Percentiles rank a stretch among this genome's conserved stretches.
Conservation (phyloP, 2,329 filamentous ascomycete genomes). For the Cladosporium cucumerinum region DNA sequence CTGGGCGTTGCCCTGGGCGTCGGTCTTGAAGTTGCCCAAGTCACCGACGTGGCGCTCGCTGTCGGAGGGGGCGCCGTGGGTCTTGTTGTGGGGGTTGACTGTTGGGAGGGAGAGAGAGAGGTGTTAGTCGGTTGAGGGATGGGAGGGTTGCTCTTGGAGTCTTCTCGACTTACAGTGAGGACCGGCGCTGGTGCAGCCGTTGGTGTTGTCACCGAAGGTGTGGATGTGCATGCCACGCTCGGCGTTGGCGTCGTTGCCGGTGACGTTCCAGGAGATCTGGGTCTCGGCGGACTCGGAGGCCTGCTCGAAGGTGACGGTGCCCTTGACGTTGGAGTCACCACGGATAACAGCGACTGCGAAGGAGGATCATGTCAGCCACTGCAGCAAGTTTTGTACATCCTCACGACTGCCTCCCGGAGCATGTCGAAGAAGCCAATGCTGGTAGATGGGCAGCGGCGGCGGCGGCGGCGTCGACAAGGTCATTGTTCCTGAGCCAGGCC, state of each 20-base stretch:
- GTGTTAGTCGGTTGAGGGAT: constrained; percentile 10
- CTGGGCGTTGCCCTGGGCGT: constrained; percentile 84
- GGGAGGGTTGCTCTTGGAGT: background rate
- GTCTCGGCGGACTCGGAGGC: constrained; percentile 75
- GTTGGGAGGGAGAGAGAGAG: background rate
- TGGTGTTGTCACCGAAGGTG: constrained; percentile 99
- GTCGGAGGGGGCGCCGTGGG: constrained; percentile 82
- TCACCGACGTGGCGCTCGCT: constrained; percentile 91
- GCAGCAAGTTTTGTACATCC: background rate
- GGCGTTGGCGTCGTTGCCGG: constrained; percentile 88
- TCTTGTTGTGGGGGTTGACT: constrained; percentile 96
- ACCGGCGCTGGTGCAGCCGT: constrained; percentile 96
- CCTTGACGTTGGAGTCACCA: constrained; percentile 93
- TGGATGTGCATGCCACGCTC: constrained; percentile 98
- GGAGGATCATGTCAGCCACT: constrained; percentile 22
- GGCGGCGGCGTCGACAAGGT: background rate
- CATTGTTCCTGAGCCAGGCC: background rate
- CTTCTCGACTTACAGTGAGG: constrained; percentile 75
- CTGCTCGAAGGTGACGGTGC: constrained; percentile 95
- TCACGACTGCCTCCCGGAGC: background rate
- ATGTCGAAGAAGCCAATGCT: background rate
- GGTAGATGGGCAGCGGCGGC: background rate
- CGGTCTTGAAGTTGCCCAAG: constrained; percentile 94
- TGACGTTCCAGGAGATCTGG: constrained; percentile 87
- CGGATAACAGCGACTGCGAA: constrained; percentile 87